Base-by-base conservation (phyloP, 2,329 filamentous ascomycete species). In the Stemphylium lycopersici region DNA sequence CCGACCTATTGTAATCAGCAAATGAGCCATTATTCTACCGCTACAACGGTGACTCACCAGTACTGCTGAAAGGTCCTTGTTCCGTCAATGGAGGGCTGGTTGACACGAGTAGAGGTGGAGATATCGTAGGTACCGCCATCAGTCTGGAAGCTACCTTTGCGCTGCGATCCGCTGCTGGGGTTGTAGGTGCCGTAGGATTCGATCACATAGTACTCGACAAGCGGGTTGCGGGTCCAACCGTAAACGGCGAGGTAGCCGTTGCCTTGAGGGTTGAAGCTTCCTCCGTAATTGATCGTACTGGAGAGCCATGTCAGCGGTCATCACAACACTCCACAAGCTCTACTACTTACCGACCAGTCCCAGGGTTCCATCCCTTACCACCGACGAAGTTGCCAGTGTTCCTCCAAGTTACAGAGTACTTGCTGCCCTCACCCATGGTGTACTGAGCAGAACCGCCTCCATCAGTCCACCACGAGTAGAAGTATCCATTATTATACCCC, bases 381-480 rank as follows among this genome's bases (percentile, higher is more conserved):
- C 63, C 65, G 18, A 69, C 66, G 11, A 60, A 67, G 56, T 68
- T 68, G 38, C 65, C 65, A 3, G 51, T 56, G 45, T 61, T 63
- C 41, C 54, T 55, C 66, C 66, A 69, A 6, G 40, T 55, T 45
- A 59, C 53, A n/a, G 59, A 60, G 50, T 69, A 69, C 43, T 53
- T 55, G 52, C 66, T 61, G 33, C 52, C 58, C 37, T 56, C 52
- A 12, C 55, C 55, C 52, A 63, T 69, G 15, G 62, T 67, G 59
- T 67, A 69, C 26, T 56, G 59, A 6, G 56, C 66, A 39, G 44
- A 57, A 36, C 61, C 63, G 8, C 68, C 72, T 29, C 80, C 79
- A 52, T 85, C 83, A 48, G 79, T 84, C 82, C 82, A 87, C 76
- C 79, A 85, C 4, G 81, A 84, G 72, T 83, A 86, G 76, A 81